phyloP scores from a whole-genome alignment of 176 grass and related monocot species.

The Canna indica region DNA sequence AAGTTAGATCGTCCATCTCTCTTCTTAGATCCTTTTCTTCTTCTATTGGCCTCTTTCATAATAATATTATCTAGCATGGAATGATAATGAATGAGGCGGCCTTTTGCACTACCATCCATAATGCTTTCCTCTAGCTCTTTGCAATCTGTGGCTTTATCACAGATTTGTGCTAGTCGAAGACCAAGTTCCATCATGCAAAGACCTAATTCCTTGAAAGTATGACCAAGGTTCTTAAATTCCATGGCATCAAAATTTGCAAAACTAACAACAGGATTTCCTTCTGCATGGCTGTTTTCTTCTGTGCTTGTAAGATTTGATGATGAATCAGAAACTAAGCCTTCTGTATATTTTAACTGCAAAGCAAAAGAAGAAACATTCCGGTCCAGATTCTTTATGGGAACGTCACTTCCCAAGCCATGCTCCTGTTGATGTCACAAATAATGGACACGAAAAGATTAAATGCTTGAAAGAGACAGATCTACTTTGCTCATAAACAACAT shows the following conservation, averaged over 20 bases:
- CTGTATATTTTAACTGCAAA: slow-evolving; percentile 32
- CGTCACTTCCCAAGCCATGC: slow-evolving; percentile 79
- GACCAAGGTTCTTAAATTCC: slow-evolving; percentile 41
- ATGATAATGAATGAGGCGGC: slow-evolving; percentile 84
- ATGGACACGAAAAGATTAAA: neutral
- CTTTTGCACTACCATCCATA: slow-evolving; percentile 55
- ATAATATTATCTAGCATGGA: slow-evolving; percentile 52
- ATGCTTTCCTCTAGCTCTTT: slow-evolving; percentile 62
- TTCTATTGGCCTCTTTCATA: slow-evolving; percentile 33
- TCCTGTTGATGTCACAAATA: slow-evolving; percentile 34
- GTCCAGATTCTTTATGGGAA: slow-evolving; percentile 56
- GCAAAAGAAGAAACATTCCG: slow-evolving; percentile 58
- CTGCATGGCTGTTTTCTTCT: neutral
- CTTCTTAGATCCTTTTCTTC: neutral
- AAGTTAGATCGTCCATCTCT: slow-evolving; percentile 9
- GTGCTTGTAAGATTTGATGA: neutral
- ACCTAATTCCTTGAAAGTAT: slow-evolving; percentile 42
- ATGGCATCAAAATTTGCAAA: slow-evolving; percentile 6
- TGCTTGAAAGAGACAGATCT: neutral
- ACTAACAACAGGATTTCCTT: neutral
- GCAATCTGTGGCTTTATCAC: slow-evolving; percentile 44
- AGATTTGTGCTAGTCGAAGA: slow-evolving; percentile 48
- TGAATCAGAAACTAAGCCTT: slow-evolving; percentile 3
- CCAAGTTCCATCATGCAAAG: slow-evolving; percentile 84
- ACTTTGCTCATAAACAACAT: neutral